Base-by-base conservation (phyloP, 345 rosid species). In the Geranium brycei region DNA sequence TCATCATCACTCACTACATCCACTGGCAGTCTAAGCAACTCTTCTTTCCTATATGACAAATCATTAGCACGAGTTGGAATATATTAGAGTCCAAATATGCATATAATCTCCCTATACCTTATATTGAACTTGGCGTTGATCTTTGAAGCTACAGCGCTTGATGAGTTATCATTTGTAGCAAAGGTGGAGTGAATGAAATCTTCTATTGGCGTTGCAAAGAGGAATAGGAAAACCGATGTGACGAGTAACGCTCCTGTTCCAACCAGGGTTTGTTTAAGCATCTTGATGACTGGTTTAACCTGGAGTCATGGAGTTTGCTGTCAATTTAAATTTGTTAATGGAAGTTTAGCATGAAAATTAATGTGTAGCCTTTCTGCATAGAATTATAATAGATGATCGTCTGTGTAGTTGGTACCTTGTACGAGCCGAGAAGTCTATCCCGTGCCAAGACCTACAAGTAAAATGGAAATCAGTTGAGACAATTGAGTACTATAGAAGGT, bases 231-330 rank as follows among this genome's bases (percentile, higher is more conserved):
- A 8, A 69, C 86, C 61, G 88, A 79, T 19, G 95, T 64, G 51
- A 92, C 98, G 1, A 89, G 95, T 64, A 86, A 67, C 32, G 78
- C 93, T 51, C 96, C 98, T 35, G 88, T 86, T 62, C 95, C 93
- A 0, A 86, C 83, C 56, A 92, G 82, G 17, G 95, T 92, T 75
- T 86, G 93, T 75, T 92, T 87, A 70, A 92, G 78, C 89, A 87
- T 69, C 64, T 87, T 84, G 72, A 92, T 74, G 51, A 92, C 95
- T 60, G 98, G 98, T 71, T 89, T 87, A 62, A 92, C 98, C 98
- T 92, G 68, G 60, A 67, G 7, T 47, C 40, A 61, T 28, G 19
- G 55, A 61, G 3, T 47, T 62, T 64, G 11, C n/a, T 56, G 32
- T 67, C 59, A 69, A 58, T 68, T 35, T 65, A 56, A 62, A 63